These are phyloP conservation scores for Ichthyophonus hoferi DNA, from an alignment of 208 protist genomes.

Conservation along the genomic window DNA sequence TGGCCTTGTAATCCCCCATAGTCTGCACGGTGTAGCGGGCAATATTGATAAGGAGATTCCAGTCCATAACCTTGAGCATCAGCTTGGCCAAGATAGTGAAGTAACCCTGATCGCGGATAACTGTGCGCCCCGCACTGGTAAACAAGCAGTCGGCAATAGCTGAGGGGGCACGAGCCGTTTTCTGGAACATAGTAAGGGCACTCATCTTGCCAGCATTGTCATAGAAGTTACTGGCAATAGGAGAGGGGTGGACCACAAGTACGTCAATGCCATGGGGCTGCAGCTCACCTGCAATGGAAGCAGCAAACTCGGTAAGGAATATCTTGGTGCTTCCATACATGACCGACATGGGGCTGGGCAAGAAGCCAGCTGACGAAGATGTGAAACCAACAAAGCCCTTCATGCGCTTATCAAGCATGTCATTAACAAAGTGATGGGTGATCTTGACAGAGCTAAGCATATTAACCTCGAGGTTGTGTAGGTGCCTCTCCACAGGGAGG, in stretches of 20 bases:
- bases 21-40: neutral
- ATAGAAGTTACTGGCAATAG: constrained; percentile 33
- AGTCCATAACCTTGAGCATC: constrained; percentile 34
- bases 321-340: constrained; percentile 44
- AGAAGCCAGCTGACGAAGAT: constrained; percentile 34
- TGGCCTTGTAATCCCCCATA: constrained; percentile 31
- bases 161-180: constrained; percentile 1
- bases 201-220: constrained; percentile 26
- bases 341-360: constrained; percentile 32
- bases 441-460: constrained; percentile 13
- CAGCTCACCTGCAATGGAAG: constrained; percentile 33
- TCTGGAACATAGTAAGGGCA: constrained; percentile 7
- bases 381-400: constrained; percentile 38
- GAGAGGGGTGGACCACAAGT: constrained; percentile 39
- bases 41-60: neutral
- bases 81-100: constrained; percentile 12
- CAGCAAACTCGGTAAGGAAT: constrained; percentile 38
- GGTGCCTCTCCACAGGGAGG: neutral
- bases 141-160: constrained; percentile 33
- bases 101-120: constrained; percentile 39
- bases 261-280: constrained; percentile 41
- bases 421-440: constrained; percentile 40
- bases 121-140: constrained; percentile 14
- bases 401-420: constrained; percentile 18
- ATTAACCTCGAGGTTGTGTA: constrained; percentile 41